These are phyloP conservation scores for Pezicula neosporulosa DNA, from an alignment of 2,329 filamentous ascomycete genomes.

Conservation along the genomic window DNA sequence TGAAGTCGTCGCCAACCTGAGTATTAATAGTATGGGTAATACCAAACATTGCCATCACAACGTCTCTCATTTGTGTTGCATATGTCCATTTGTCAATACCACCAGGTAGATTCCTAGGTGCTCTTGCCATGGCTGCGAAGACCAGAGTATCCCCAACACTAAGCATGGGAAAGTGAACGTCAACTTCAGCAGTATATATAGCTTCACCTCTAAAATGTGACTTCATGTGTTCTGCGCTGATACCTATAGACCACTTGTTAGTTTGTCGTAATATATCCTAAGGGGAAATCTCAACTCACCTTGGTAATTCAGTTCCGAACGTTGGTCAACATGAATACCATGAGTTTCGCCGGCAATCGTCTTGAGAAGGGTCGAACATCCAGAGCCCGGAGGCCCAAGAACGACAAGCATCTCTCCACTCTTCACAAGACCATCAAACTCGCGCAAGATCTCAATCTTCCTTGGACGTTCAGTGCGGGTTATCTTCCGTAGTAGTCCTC, in stretches of 20 bases:
- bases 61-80: constrained; percentile 34
- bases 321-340: constrained; percentile 47
- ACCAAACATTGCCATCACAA: constrained; percentile 68
- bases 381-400: constrained; percentile 57
- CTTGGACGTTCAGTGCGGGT: constrained; percentile 50
- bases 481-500: constrained; percentile 40
- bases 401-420: constrained; percentile 65
- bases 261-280: not conserved
- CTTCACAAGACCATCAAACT: constrained; percentile 59
- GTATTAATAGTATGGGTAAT: constrained; percentile 68
- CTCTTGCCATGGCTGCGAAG: constrained; percentile 66
- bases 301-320: constrained; percentile 56
- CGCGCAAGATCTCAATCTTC: constrained; percentile 47
- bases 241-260: constrained; percentile 32
- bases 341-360: constrained; percentile 49
- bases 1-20: constrained; percentile 68
- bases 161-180: constrained; percentile 73
- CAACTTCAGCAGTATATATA: constrained; percentile 69
- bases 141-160: constrained; percentile 70
- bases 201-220: constrained; percentile 55
- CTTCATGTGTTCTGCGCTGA: constrained; percentile 47
- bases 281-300: constrained; percentile 31
- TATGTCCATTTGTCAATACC: constrained; percentile 50
- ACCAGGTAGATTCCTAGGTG: constrained; percentile 57
- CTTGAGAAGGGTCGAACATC: constrained; percentile 62